phyloP scores from a whole-genome alignment of 352 stramenopile genomes.

The Pythium aquatile region DNA sequence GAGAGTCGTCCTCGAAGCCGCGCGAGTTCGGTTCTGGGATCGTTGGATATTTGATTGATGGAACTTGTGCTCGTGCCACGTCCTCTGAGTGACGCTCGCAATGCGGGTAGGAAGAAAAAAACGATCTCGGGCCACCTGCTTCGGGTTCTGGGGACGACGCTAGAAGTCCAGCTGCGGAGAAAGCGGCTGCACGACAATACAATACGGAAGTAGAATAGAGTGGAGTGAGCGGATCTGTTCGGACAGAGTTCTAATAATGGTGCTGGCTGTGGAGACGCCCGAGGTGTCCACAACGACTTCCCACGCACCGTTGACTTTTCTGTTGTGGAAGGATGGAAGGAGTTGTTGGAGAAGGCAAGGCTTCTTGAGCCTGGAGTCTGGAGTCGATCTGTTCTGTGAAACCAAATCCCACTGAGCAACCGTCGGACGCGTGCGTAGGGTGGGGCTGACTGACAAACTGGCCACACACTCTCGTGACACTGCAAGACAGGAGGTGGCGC shows the following conservation, averaged over 20 bases:
- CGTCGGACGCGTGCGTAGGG: no score
- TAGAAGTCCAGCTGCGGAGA: neutral
- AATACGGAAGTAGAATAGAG: neutral
- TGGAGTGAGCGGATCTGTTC: neutral
- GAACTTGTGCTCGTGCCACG: neutral
- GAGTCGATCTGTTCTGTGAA: neutral
- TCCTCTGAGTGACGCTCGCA: neutral
- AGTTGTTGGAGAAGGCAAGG: no score
- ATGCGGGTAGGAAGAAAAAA: neutral
- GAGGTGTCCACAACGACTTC: neutral
- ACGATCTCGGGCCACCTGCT: neutral
- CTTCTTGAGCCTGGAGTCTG: neutral
- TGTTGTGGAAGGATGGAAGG: neutral
- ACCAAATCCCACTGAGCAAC: neutral
- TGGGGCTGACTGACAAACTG: neutral
- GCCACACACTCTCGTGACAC: neutral
- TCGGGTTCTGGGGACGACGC: constrained; percentile 9
- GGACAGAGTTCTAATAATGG: neutral
- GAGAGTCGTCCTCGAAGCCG: neutral
- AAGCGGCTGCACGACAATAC: neutral
- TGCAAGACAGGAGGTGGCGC: constrained; percentile 9
- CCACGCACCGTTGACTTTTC: neutral
- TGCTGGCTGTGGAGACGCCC: no score
- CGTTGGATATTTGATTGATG: neutral
- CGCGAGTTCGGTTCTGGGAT: neutral